These are phyloP conservation scores for Apiospora marii DNA, from an alignment of 2,329 filamentous ascomycete species.

Conservation along the genomic window DNA sequence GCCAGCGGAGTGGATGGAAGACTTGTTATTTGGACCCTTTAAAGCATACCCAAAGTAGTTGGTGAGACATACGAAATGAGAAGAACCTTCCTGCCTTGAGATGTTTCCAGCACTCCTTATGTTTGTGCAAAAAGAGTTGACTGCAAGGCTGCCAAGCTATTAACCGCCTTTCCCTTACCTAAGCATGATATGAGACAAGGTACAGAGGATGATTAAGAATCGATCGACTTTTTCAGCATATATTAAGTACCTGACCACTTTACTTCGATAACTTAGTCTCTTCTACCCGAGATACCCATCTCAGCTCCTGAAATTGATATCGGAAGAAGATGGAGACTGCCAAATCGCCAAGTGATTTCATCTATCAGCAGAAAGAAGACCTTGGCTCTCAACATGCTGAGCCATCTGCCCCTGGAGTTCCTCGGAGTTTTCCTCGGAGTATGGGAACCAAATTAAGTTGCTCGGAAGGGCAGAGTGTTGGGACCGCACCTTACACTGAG, in stretches of 20 bases:
- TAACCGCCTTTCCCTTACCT: neutral
- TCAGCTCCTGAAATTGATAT: neutral
- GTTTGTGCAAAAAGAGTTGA: neutral
- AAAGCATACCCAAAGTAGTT: constrained; percentile 35
- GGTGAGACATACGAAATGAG: constrained; percentile 8
- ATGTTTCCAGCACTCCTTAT: neutral
- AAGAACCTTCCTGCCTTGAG: neutral
- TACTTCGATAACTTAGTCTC: neutral
- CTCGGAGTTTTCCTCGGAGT: neutral
- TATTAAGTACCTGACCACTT: neutral
- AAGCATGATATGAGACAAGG: neutral
- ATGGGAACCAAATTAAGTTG: neutral
- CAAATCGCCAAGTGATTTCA: constrained; percentile 32
- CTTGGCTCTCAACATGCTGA: neutral
- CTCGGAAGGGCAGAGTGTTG: neutral
- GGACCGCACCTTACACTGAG: neutral
- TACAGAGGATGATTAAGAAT: neutral
- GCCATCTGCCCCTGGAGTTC: neutral
- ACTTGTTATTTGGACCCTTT: constrained; percentile 79
- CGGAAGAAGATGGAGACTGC: constrained; percentile 25
- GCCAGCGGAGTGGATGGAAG: constrained; percentile 85
- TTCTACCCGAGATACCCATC: neutral
- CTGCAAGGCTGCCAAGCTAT: neutral
- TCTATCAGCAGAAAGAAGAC: constrained; percentile 23
- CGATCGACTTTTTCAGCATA: neutral